Base-by-base conservation (phyloP, 1,139 yeast species). In the Yamadazyma sp. region DNA sequence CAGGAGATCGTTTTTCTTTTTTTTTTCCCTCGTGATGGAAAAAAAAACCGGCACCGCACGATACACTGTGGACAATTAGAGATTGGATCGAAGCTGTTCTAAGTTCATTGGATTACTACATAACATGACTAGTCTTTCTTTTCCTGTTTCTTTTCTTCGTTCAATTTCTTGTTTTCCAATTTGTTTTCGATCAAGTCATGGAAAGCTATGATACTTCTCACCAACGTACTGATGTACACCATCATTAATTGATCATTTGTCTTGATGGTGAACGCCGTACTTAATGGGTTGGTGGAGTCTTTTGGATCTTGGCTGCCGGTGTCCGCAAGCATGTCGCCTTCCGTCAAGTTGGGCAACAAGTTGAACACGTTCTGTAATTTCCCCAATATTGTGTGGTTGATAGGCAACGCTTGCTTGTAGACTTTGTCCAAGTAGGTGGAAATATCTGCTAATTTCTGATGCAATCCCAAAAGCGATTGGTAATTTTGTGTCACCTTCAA, bases 191-290 rank as follows among this genome's bases (percentile, higher is more conserved):
- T 92, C 62, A 94, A 77, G 61, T 94, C 95, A 64, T 94, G 96
- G 76, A 92, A 91, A 12, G 98, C 95, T 59, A 92, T 87, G 54
- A 92, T 92, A 14, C 98, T 87, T 55, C 98, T 79, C 17, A 92
- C 96, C 55, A 94, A 73, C 35, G 94, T 84, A 55, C 94, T 81
- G 48, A 92, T 80, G 59, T 94, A 94, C 25, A 94, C 81, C 58
- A 89, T 78, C 98, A 94, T 92, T 52, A 94, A 73, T 62, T 92
- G 95, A 56, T 94, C 99, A 58, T 94, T 94, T 2, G 98, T 88
- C 65, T 92, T 92, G 37, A 87, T 77, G 5, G 95, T 88, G 58
- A 91, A 86, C 1, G 98, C 95, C 39, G 83, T 77, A 16, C 86
- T 73, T 47, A 91, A 73, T 36, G 81, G 81, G 58, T 69, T 78